Base-by-base conservation (phyloP, 345 rosid species). In the Cardamine occulta region DNA sequence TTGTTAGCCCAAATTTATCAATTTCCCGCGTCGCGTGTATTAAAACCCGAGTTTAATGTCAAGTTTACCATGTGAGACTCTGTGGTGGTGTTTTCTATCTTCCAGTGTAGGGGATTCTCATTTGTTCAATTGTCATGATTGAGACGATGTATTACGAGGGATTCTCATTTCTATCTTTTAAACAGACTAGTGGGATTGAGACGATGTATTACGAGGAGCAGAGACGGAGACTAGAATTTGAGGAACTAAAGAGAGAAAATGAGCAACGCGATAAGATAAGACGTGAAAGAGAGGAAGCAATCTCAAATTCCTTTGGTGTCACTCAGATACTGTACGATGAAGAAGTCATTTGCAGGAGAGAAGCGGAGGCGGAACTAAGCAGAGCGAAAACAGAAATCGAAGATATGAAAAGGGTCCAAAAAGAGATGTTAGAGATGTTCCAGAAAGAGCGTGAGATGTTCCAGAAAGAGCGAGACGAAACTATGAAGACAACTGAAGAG, bases 401-500 rank as follows among this genome's bases (percentile, higher is more conserved):
- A 51, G 17, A 62, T 31, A 28, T 79, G 78, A 79, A 68, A 63
- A 73, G 59, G 58, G 44, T 59, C 68, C 75, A 68, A 78, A 80
- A 49, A 75, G 79, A 45, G 8, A 15, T 44, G 49, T 44, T 44
- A 44, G 49, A 44, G 49, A 44, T 29, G 31, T 58, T 81, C 37
- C 79, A 66, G 80, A 5, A 26, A 60, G 77, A 82, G 75, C 75
- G 66, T 5, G 84, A 81, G 47, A 42, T 28, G 31, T 54, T 81
- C 32, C 79, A 66, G 81, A 8, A 32, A 56, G 78, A 82, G 76
- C 76, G 66, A 7, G 85, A 81, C 42, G 75, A 56, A 35, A 80
- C 85, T 44, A 32, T 72, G 12, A 56, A 72, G 48, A 40, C 54
- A 62, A 48, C 6, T 73, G 81, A 79, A 76, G 79, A 48, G 72